phyloP scores from a whole-genome alignment of 2,329 filamentous ascomycete species.

The Fusarium brachygibbosum region DNA sequence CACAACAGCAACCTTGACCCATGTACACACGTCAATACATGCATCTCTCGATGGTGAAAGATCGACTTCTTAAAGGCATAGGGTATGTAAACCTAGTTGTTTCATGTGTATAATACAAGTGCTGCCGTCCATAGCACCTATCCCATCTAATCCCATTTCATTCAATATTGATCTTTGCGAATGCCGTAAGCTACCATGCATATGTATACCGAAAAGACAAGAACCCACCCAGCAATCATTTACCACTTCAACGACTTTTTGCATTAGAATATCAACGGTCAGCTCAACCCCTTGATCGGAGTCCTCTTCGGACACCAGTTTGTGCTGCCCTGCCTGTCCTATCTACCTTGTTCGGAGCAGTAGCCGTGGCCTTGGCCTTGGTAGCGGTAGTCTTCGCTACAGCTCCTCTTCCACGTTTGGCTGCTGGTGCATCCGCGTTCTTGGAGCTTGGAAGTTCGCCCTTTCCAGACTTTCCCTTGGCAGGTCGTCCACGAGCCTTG shows the following conservation, averaged over 20 bases:
- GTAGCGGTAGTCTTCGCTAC: conserved; percentile 13
- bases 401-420: conserved; percentile 34
- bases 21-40: not conserved
- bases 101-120: conserved; percentile 7
- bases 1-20: too few relatives aligned
- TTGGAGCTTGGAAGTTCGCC: conserved; percentile 43
- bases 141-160: conserved; percentile 10
- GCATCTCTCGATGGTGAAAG: not conserved
- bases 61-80: not conserved
- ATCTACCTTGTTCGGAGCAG: conserved; percentile 36
- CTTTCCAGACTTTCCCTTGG: conserved; percentile 45
- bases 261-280: not conserved
- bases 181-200: conserved; percentile 5
- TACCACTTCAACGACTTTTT: conserved; percentile 1
- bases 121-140: not conserved
- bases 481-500: conserved; percentile 36
- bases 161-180: conserved; percentile 3
- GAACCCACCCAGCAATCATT: not conserved
- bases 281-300: conserved; percentile 37
- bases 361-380: conserved; percentile 15
- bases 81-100: not conserved
- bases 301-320: conserved; percentile 36
- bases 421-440: not conserved
- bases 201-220: conserved; percentile 5
- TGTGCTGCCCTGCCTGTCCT: conserved; percentile 39